These are phyloP conservation scores for Candida nanaspora DNA, from an alignment of 805 yeast genomes.

Conservation along the genomic window DNA sequence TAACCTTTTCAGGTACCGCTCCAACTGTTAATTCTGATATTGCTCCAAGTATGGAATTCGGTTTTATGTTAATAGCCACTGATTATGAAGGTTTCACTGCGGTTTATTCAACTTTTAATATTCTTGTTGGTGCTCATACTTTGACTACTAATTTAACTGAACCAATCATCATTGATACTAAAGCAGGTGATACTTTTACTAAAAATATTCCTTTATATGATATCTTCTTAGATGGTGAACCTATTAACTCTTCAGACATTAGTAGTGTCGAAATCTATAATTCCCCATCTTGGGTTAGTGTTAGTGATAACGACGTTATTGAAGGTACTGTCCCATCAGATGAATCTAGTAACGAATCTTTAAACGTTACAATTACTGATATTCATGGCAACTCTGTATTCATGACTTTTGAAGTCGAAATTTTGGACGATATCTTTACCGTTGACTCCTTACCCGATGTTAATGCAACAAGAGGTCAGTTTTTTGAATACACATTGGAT, in stretches of 20 bases:
- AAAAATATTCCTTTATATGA: constrained; percentile 55
- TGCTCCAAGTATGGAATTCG: constrained; percentile 77
- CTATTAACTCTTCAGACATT: constrained; percentile 44
- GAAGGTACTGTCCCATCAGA: constrained; percentile 52
- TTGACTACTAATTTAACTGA: constrained; percentile 60
- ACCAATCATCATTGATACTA: constrained; percentile 56
- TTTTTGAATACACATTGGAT: constrained; percentile 48
- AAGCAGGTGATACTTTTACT: constrained; percentile 47
- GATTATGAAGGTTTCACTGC: constrained; percentile 73
- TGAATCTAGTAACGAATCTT: constrained; percentile 28
- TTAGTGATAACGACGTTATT: constrained; percentile 34
- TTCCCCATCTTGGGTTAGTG: constrained; percentile 56
- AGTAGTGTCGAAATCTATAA: constrained; percentile 39
- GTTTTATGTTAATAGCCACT: constrained; percentile 69
- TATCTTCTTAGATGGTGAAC: constrained; percentile 56
- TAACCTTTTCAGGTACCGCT: constrained; percentile 79
- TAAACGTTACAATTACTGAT: constrained; percentile 55
- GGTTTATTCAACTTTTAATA: constrained; percentile 58
- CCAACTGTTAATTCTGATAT: constrained; percentile 80
- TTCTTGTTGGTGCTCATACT: constrained; percentile 84
- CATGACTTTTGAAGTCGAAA: constrained; percentile 49
- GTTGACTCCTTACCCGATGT: constrained; percentile 43
- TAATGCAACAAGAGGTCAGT: constrained; percentile 62
- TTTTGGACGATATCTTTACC: constrained; percentile 49
- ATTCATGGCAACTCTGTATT: constrained; percentile 51